Evolutionary conservation across 2,329 filamentous ascomycete genomes (phyloP), one percentile per base, ranked within the genome.

Genomic region (Verruconis gallopava): DNA sequence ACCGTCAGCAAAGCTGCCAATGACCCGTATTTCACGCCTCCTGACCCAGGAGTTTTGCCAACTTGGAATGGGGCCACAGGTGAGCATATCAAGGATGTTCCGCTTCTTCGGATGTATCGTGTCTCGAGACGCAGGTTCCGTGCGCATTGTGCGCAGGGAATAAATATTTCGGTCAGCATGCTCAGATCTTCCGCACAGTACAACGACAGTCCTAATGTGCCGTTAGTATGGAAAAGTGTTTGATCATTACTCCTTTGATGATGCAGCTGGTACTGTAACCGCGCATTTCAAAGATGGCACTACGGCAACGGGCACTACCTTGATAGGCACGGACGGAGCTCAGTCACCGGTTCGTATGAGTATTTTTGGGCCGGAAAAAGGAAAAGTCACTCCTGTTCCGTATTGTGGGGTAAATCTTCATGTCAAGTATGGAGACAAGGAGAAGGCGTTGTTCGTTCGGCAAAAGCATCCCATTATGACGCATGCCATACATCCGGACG

Each of bases 221-320:
- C 25, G 39, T 0, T n/a, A 53, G 37, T 64, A 58, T 48, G 54
- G 56, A 42, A 68, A 67, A 49, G 50, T 46, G 35, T 53, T 68
- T 20, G 49, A 51, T 3, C 41, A 55, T 35, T 49, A 67, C 38
- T 49, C 55, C 20, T 55, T 60, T 19, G 45, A 50, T 4, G 50
- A 59, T 19, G 53, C 55, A 20, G 34, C 9, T 32, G 28, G 34
- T 6, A 50, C 34, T 18, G 54, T 54, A 4, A 57, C 51, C 15
- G 57, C 54, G 5, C 37, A 50, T 11, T 63, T 61, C 39, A 52
- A 50, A 21, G 57, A 63, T 44, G 55, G 55, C 4, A 46, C 54
- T 21, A 20, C 46, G 9, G 47, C 49, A 28, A 51, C 42, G 5
- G 58, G 57, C 3, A 46, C 50, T 5, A 40, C 59, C 19, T 40